A percentile compares a stretch with the other conserved stretches of the same genome.
Evolutionary conservation across 306 rosid species (phyloP).

Genomic region (Pterocarpus macrocarpus): DNA sequence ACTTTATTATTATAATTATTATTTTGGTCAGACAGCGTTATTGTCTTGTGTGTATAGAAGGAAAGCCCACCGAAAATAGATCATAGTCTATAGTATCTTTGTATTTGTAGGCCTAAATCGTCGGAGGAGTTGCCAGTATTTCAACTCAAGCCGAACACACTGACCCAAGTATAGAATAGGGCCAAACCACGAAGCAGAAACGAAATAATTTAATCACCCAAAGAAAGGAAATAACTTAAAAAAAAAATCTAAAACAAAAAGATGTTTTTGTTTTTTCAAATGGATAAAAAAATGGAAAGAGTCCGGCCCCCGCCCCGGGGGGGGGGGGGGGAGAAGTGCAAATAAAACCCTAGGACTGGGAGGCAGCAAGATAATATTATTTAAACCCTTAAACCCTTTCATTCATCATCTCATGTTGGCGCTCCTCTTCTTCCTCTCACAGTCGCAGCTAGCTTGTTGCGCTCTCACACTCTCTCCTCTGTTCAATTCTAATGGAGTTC

Average conservation of each 20-base stretch:
- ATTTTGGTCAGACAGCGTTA: too few relatives aligned
- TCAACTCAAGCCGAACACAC: background rate
- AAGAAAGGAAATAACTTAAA: background rate
- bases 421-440: background rate
- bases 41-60: too few relatives aligned
- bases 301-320: too few relatives aligned
- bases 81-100: too few relatives aligned
- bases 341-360: background rate
- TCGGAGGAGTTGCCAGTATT: background rate
- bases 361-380: background rate
- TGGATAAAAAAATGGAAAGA: background rate
- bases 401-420: background rate
- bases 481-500: background rate
- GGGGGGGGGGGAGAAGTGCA: background rate
- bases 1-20: too few relatives aligned
- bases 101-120: too few relatives aligned
- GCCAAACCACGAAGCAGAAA: background rate
- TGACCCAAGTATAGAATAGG: background rate
- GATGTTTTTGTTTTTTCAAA: background rate
- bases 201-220: background rate
- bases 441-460: background rate
- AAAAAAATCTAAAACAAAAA: background rate
- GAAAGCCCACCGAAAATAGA: too few relatives aligned
- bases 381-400: background rate
- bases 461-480: background rate